These are phyloP conservation scores for Nepenthes mirabilis DNA, from an alignment of 148 eudicot species.

Conservation along the genomic window DNA sequence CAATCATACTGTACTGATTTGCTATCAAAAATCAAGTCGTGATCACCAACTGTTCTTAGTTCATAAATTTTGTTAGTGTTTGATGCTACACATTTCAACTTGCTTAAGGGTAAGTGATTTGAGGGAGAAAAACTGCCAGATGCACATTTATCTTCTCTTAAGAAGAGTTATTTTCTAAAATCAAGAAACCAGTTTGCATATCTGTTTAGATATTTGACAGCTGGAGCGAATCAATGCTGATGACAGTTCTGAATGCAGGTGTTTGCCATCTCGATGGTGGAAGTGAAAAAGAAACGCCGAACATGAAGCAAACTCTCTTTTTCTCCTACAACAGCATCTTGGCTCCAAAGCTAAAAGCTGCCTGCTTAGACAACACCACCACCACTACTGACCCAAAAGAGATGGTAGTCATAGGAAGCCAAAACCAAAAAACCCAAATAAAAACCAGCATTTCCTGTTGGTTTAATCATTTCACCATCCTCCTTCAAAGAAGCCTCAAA, in stretches of 20 bases:
- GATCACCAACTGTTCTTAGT: too few relatives aligned
- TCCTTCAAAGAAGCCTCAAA: constrained; percentile 70
- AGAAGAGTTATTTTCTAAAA: too few relatives aligned
- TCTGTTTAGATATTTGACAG: too few relatives aligned
- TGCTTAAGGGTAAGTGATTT: too few relatives aligned
- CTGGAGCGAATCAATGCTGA: background rate
- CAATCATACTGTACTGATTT: too few relatives aligned
- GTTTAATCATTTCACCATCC: constrained; percentile 56
- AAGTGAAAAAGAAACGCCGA: constrained; percentile 53
- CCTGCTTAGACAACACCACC: constrained; percentile 25
- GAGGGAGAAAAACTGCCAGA: too few relatives aligned
- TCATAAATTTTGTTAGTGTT: too few relatives aligned
- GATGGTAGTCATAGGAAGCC: constrained; percentile 1
- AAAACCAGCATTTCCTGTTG: constrained; percentile 27
- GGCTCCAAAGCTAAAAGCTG: constrained; percentile 47
- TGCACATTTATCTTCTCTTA: too few relatives aligned
- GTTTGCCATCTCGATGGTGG: constrained; percentile 40
- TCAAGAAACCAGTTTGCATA: too few relatives aligned
- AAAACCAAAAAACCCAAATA: constrained; percentile 7
- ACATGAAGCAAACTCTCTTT: constrained; percentile 51
- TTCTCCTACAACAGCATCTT: constrained; percentile 54
- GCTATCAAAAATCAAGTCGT: too few relatives aligned
- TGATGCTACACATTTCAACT: too few relatives aligned
- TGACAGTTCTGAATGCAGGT: constrained; percentile 28
- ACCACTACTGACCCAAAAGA: background rate